These are phyloP conservation scores for Arctium lappa DNA, from an alignment of 129 eudicot genomes.

Conservation along the genomic window DNA sequence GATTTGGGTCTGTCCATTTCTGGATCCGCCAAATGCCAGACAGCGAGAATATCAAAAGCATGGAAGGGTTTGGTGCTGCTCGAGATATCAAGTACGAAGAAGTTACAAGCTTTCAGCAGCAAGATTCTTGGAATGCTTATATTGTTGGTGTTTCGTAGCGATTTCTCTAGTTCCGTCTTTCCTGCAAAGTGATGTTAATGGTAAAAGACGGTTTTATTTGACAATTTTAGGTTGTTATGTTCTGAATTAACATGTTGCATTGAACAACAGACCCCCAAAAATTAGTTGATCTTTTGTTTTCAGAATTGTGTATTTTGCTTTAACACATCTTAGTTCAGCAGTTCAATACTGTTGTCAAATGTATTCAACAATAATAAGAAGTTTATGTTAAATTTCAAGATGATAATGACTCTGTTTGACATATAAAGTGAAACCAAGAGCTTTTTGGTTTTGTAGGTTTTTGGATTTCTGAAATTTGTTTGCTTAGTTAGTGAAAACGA, in stretches of 20 bases:
- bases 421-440: background rate
- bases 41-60: slow-evolving; percentile 57
- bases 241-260: slow-evolving; percentile 5
- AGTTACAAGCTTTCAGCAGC: slow-evolving; percentile 82
- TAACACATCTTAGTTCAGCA: background rate
- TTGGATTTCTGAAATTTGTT: no score
- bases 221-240: slow-evolving; percentile 2
- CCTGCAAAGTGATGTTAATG: background rate
- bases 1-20: slow-evolving; percentile 76
- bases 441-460: background rate
- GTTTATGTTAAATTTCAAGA: background rate
- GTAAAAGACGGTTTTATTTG: background rate
- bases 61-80: slow-evolving; percentile 64
- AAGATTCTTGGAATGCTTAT: slow-evolving; percentile 96
- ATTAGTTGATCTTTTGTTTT: slow-evolving; percentile 2
- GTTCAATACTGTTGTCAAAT: background rate
- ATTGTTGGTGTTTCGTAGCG: slow-evolving; percentile 75
- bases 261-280: background rate
- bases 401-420: slow-evolving; percentile 8
- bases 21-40: slow-evolving; percentile 95
- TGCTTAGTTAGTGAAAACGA: no score
- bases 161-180: background rate
- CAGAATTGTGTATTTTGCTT: background rate
- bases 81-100: slow-evolving; percentile 80
- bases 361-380: background rate